A percentile compares a stretch with the other conserved stretches of the same genome.
These are phyloP conservation scores for Starmerella bombi DNA, from an alignment of 805 yeast genomes.

Conservation along the genomic window DNA sequence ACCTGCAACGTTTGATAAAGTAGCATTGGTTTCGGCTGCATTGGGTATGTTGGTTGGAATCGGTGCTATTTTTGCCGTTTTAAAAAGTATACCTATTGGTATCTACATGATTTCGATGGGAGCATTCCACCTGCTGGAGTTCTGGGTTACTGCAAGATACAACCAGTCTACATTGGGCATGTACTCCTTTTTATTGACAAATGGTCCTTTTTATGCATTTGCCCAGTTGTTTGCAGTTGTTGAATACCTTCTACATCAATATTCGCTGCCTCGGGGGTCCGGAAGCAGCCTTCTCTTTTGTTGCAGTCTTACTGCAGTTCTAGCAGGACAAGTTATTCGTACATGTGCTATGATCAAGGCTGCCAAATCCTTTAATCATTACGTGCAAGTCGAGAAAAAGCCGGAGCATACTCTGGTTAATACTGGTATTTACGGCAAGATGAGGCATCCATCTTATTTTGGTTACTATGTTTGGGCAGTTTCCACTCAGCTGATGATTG, in stretches of 20 bases:
- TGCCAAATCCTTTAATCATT: constrained; percentile 72
- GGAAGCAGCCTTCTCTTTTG: constrained; percentile 18
- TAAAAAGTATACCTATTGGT: constrained; percentile 20
- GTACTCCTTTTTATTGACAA: constrained; percentile 56
- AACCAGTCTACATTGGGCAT: constrained; percentile 52
- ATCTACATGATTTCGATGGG: constrained; percentile 42
- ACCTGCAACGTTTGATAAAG: constrained; percentile 22
- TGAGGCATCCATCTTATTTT: constrained; percentile 81
- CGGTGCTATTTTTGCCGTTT: constrained; percentile 8
- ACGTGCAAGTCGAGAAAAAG: constrained; percentile 42
- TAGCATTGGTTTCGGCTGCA: constrained; percentile 23
- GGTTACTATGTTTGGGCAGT: constrained; percentile 92
- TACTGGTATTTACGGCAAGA: constrained; percentile 49
- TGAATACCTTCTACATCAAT: constrained; percentile 32
- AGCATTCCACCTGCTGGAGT: constrained; percentile 71
- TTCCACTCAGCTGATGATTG: constrained; percentile 61
- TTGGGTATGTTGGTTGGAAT: constrained; percentile 24
- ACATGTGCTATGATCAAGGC: constrained; percentile 80
- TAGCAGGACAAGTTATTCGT: constrained; percentile 55
- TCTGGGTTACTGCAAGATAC: constrained; percentile 60
- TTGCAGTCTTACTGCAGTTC: constrained; percentile 31
- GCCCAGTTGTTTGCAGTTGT: constrained; percentile 45
- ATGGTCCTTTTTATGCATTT: constrained; percentile 43
- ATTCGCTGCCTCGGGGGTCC: no score
- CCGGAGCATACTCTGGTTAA: constrained; percentile 57